Conservation (phyloP, 1,284 basidiomycete genomes). For the Cutaneotrichosporon curvatum region DNA sequence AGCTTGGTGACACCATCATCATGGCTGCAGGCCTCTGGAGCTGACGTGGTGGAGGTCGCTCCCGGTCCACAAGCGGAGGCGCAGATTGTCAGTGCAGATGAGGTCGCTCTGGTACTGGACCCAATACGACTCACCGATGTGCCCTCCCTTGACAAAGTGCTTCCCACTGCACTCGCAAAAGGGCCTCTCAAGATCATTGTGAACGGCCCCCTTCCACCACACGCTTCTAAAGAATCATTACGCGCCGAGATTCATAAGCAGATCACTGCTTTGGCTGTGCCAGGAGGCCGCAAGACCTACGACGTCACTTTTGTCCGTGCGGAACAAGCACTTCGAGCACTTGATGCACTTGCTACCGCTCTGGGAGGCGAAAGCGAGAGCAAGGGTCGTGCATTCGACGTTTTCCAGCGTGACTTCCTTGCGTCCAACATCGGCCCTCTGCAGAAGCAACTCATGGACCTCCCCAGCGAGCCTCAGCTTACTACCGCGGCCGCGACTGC, state of each 20-base stretch:
- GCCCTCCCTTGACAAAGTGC: slow-evolving; percentile 8
- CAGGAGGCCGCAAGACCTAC: slow-evolving; percentile 1
- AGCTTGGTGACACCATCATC: slow-evolving; percentile 22
- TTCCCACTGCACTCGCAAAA: slow-evolving; percentile 19
- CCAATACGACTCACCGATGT: slow-evolving; percentile 26
- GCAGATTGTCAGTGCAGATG: slow-evolving; percentile 18
- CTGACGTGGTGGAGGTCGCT: slow-evolving; percentile 28
- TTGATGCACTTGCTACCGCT: slow-evolving; percentile 26
- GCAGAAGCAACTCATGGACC: slow-evolving; percentile 16
- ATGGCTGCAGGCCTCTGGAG: slow-evolving; percentile 26
- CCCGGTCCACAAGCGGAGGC: slow-evolving; percentile 4
- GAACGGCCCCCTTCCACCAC: slow-evolving; percentile 30
- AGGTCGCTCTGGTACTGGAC: slow-evolving; percentile 37
- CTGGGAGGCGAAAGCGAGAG: slow-evolving; percentile 10
- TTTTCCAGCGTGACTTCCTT: slow-evolving; percentile 36
- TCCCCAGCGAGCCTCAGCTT: slow-evolving; percentile 15
- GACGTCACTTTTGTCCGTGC: slow-evolving; percentile 28
- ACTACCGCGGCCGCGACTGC: slow-evolving; percentile 19
- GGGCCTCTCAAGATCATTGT: slow-evolving; percentile 26
- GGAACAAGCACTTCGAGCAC: slow-evolving; percentile 28
- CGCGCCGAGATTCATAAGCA: slow-evolving; percentile 18
- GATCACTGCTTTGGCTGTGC: slow-evolving; percentile 8
- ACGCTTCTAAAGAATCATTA: slow-evolving; percentile 14
- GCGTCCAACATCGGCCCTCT: slow-evolving; percentile 32
- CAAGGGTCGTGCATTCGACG: slow-evolving; percentile 22